A percentile compares a stretch with the other conserved stretches of the same genome.
These are phyloP conservation scores for Dactylella cylindrospora DNA, from an alignment of 2,329 filamentous ascomycete species.

Conservation along the genomic window DNA sequence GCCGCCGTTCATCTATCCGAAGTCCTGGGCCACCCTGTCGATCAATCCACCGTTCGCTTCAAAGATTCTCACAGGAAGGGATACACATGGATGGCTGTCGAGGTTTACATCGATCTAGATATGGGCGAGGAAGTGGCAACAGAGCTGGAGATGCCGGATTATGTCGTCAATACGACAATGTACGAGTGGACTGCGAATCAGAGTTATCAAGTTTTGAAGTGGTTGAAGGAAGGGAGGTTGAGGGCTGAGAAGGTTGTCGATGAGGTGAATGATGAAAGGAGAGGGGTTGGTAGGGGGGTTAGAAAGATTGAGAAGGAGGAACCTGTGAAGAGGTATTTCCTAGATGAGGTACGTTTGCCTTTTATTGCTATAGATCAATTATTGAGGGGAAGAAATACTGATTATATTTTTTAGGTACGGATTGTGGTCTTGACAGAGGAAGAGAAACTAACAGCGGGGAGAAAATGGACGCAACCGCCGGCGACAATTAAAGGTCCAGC, in stretches of 20 bases:
- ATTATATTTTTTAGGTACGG: no score
- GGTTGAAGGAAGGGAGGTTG: constrained; percentile 11
- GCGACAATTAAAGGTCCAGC: constrained; percentile 16
- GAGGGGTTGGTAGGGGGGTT: neutral
- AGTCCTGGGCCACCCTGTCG: neutral
- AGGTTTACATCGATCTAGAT: neutral
- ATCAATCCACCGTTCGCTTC: constrained; percentile 1
- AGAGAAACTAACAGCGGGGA: neutral
- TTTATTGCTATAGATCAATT: neutral
- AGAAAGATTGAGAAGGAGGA: neutral
- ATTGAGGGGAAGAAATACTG: no score
- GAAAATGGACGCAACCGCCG: constrained; percentile 5
- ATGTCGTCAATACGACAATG: constrained; percentile 14
- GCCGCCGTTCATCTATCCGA: constrained; percentile 8
- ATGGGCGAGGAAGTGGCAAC: neutral
- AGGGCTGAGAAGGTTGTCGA: constrained; percentile 9
- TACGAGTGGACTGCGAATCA: constrained; percentile 18
- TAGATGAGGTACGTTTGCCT: constrained; percentile 8
- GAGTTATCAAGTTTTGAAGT: neutral
- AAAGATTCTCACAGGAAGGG: neutral
- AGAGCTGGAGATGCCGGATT: constrained; percentile 16
- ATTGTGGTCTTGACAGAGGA: constrained; percentile 4
- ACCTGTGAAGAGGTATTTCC: neutral
- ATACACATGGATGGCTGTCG: constrained; percentile 17
- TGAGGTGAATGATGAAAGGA: neutral